Evolutionary conservation across 2,329 filamentous ascomycete genomes (phyloP), one percentile per base, ranked within the genome.

Genomic region (Penicillium sumatraense): DNA sequence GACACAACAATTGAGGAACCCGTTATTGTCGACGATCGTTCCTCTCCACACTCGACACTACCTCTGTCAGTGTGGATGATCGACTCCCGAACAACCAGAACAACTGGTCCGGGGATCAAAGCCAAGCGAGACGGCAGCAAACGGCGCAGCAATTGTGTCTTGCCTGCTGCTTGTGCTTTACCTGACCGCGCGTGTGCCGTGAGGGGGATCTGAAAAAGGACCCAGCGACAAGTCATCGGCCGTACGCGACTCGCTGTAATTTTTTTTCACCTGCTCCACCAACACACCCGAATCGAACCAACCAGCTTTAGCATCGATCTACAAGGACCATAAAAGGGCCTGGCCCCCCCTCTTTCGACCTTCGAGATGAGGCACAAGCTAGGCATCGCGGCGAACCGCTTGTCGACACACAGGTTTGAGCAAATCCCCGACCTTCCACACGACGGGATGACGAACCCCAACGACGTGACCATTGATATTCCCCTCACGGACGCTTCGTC

Each of bases 381-480:
- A 57, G 73, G 72, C 46, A 60, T 74, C 51, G 57, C 66, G 27
- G 61, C 73, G 54, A 78, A 77, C 57, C 73, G 75, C 49, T 76
- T 79, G 56, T 79, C 77, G 21, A 66, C 64, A 54, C 75, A 80
- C 61, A 75, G 76, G 52, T 81, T 81, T 55, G 68, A 78, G 52
- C 75, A 74, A 20, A 68, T 76, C 36, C 72, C 67, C 26, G 74
- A 75, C 44, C 61, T 60, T 29, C 48, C 65, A 8, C 65, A 66
- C 24, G 64, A 72, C 60, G 72, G 70, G 49, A 81, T 81, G 77
- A 62, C 70, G 48, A 77, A 75, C 53, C 75, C 79, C 24, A 78
- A 81, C 59, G 82, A 85, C 64, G 80, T 78, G 40, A 84, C 83
- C 23, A 83, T 83, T 63, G 81, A 87, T 62, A 88, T 88, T 49